Conservation (phyloP, 2,329 filamentous ascomycete species). For the Monascus ruber region DNA sequence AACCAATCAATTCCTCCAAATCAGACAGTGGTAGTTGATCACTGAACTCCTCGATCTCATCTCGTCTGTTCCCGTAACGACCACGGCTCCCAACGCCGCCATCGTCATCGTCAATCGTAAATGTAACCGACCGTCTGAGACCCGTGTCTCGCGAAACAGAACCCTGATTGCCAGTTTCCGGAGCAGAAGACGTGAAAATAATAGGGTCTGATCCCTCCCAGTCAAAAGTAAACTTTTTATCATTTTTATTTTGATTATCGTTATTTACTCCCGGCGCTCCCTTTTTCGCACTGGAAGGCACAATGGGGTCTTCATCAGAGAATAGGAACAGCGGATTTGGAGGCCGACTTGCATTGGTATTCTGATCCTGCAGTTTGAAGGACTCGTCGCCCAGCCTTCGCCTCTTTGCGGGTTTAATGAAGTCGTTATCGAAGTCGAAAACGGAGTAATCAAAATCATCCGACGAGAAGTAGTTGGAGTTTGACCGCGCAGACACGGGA, state of each 20-base stretch:
- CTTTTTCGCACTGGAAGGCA: conserved; percentile 3
- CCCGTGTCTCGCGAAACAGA: too few species aligned
- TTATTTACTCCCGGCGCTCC: conserved; percentile 1
- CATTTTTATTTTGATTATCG: neutral
- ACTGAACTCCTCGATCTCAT: conserved; percentile 24
- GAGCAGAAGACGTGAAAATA: conserved; percentile 31
- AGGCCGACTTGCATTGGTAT: neutral
- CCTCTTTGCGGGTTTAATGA: conserved; percentile 20
- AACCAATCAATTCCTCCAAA: conserved; percentile 15
- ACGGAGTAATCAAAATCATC: conserved; percentile 17
- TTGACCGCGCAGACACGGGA: conserved; percentile 3
- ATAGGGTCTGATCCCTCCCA: conserved; percentile 29
- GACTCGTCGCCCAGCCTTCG: conserved; percentile 17
- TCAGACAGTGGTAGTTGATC: conserved; percentile 16
- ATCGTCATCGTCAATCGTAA: conserved; percentile 26
- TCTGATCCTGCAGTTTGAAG: neutral
- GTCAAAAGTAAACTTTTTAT: conserved; percentile 6
- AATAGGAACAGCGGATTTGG: conserved; percentile 12
- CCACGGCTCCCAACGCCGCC: conserved; percentile 1
- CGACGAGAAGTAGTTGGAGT: conserved; percentile 9
- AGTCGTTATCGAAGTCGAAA: conserved; percentile 14
- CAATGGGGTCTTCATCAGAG: conserved; percentile 18
- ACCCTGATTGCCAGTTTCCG: conserved; percentile 7
- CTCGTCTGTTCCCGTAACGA: conserved; percentile 4
- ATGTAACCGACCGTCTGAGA: conserved; percentile 11